phyloP scores from a whole-genome alignment of 75 land plant genomes.

The Larix kaempferi region DNA sequence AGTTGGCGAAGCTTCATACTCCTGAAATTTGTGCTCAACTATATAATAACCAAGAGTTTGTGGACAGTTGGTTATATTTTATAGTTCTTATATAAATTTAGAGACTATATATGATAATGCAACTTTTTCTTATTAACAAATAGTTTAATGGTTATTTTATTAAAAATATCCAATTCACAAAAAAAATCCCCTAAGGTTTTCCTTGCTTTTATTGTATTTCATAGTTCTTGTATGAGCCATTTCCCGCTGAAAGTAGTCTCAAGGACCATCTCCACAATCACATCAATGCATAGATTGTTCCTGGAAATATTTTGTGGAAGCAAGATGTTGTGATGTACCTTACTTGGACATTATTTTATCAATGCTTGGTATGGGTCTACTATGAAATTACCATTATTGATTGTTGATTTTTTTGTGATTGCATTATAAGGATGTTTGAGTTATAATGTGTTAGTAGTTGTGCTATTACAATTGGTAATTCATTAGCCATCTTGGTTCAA shows the following conservation, averaged over 20 bases:
- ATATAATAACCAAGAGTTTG: no score
- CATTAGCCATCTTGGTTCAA: no score
- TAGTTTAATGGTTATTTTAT: not conserved
- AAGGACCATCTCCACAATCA: conserved; percentile 87
- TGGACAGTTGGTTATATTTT: not conserved
- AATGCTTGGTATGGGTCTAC: conserved; percentile 64
- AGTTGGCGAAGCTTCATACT: not conserved
- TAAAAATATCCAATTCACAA: no score
- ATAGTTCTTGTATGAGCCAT: conserved; percentile 97
- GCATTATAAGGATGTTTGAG: not conserved
- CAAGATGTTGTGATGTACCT: conserved; percentile 93
- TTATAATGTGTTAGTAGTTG: not conserved
- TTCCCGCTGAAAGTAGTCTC: conserved; percentile 95
- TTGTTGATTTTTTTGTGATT: not conserved
- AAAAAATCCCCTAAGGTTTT: conserved; percentile 4
- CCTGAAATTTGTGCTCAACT: not conserved
- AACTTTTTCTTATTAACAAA: not conserved
- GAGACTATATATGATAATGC: not conserved
- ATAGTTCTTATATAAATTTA: not conserved
- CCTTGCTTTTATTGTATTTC: not conserved
- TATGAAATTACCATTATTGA: not conserved
- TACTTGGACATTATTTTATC: conserved; percentile 92
- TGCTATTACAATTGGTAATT: no score
- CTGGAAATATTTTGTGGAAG: conserved; percentile 82
- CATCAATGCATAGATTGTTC: conserved; percentile 89